phyloP scores from a whole-genome alignment of 192 early-diverging fungal genomes.

The Coemansia sp. region DNA sequence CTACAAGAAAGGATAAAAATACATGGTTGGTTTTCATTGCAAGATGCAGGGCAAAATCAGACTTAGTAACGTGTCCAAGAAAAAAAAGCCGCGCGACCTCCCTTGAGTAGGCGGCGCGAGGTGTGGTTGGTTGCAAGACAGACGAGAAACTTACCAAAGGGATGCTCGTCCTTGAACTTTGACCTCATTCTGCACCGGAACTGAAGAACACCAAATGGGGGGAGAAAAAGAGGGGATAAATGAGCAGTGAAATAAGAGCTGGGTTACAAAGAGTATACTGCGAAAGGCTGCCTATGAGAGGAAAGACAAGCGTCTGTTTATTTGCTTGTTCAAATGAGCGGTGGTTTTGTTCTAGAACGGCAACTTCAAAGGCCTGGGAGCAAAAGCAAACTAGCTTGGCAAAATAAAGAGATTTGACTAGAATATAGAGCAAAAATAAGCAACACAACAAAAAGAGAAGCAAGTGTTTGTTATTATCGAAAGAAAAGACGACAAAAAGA shows the following conservation, averaged over 20 bases:
- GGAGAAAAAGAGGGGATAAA: not conserved
- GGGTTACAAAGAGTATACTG: not conserved
- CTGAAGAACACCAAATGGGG: not conserved
- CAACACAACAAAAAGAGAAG: slow-evolving; percentile 2
- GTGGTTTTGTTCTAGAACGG: not conserved
- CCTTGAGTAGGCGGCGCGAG: too few relatives aligned
- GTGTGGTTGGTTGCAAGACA: too few relatives aligned
- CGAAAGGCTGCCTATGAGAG: not conserved
- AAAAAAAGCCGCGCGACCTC: too few relatives aligned
- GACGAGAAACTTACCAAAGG: slow-evolving; percentile 70
- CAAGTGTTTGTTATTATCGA: not conserved
- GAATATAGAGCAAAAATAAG: slow-evolving; percentile 11
- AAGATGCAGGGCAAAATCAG: not conserved
- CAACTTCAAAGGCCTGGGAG: not conserved
- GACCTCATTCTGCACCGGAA: slow-evolving; percentile 64
- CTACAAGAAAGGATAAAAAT: slow-evolving; percentile 49
- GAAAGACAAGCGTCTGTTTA: not conserved
- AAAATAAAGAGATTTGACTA: not conserved
- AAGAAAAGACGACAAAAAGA: slow-evolving; percentile 11
- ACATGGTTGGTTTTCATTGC: not conserved
- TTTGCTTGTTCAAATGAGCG: not conserved
- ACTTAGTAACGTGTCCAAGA: not conserved
- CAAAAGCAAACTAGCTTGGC: not conserved
- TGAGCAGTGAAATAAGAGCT: not conserved
- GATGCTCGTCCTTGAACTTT: slow-evolving; percentile 97